phyloP scores from a whole-genome alignment of 2,329 filamentous ascomycete genomes.

The Fusarium nodosum region DNA sequence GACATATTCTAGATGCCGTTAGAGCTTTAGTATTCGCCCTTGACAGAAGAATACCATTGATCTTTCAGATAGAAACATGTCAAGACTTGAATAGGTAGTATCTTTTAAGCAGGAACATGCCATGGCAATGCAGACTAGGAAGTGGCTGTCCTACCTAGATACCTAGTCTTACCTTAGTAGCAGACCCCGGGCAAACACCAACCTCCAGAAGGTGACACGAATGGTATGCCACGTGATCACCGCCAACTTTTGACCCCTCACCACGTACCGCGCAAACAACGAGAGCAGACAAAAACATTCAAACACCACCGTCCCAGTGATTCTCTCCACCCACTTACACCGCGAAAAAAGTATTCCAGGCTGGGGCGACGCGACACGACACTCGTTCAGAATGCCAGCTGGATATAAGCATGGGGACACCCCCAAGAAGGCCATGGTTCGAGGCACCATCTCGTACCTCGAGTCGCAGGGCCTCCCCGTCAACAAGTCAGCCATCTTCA shows the following conservation, averaged over 20 bases:
- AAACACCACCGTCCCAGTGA: constrained; percentile 48
- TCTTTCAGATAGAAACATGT: neutral
- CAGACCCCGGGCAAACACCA: neutral
- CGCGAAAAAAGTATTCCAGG: constrained; percentile 17
- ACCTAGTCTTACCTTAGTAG: neutral
- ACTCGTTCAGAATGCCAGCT: constrained; percentile 45
- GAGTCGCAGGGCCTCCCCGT: constrained; percentile 56
- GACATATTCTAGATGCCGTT: neutral
- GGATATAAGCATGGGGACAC: constrained; percentile 57
- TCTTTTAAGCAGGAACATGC: neutral
- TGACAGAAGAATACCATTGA: neutral
- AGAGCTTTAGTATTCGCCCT: neutral
- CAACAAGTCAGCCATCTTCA: constrained; percentile 58
- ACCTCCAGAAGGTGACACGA: constrained; percentile 14
- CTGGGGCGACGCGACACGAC: constrained; percentile 13
- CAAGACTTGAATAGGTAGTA: neutral
- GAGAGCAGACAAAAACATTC: constrained; percentile 54
- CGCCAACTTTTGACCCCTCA: constrained; percentile 42
- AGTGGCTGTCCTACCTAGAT: neutral
- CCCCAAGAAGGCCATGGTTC: constrained; percentile 57
- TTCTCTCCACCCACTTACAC: constrained; percentile 48
- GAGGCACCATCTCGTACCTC: constrained; percentile 58
- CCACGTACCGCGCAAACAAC: constrained; percentile 16
- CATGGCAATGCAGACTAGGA: neutral
- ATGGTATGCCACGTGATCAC: constrained; percentile 42